phyloP scores from a whole-genome alignment of 352 stramenopile genomes.

The Globisporangium sylvaticum region DNA sequence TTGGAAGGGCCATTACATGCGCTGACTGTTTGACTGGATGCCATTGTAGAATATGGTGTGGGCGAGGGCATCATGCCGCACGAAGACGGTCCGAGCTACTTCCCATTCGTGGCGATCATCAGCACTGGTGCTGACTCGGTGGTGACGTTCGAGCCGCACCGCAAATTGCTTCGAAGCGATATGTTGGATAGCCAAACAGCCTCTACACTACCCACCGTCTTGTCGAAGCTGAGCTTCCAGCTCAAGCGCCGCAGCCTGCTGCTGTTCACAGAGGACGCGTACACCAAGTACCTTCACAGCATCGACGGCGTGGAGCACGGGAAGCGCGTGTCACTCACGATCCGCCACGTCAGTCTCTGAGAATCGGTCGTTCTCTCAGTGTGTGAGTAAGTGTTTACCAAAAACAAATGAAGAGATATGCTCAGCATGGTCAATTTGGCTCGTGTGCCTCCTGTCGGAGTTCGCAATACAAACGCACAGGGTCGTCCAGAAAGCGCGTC shows the following conservation, averaged over 20 bases:
- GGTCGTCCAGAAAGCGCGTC: too few relatives aligned
- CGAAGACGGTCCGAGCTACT: conserved; percentile 67
- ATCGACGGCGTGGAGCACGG: conserved; percentile 45
- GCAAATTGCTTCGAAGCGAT: conserved; percentile 17
- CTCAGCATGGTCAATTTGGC: too few relatives aligned
- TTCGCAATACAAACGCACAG: too few relatives aligned
- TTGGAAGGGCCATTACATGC: neutral
- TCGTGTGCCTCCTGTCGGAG: too few relatives aligned
- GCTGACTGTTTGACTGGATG: neutral
- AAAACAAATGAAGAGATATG: too few relatives aligned
- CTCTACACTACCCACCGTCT: neutral
- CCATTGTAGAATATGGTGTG: conserved; percentile 47
- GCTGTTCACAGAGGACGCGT: conserved; percentile 53
- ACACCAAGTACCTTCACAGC: conserved; percentile 57
- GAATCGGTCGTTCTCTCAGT: neutral
- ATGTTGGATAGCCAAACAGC: neutral
- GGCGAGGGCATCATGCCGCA: conserved; percentile 69
- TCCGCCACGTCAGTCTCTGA: conserved; percentile 39
- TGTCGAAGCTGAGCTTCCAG: conserved; percentile 31
- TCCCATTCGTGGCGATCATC: conserved; percentile 62
- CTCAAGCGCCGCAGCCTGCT: conserved; percentile 51
- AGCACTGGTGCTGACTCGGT: conserved; percentile 49
- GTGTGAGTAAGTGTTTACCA: too few relatives aligned
- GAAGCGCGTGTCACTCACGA: conserved; percentile 53
- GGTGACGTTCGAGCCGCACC: conserved; percentile 61